A percentile compares a stretch with the other conserved stretches of the same genome.
Conservation (phyloP, 768 basidiomycete genomes). For the Kwoniella dendrophila region DNA sequence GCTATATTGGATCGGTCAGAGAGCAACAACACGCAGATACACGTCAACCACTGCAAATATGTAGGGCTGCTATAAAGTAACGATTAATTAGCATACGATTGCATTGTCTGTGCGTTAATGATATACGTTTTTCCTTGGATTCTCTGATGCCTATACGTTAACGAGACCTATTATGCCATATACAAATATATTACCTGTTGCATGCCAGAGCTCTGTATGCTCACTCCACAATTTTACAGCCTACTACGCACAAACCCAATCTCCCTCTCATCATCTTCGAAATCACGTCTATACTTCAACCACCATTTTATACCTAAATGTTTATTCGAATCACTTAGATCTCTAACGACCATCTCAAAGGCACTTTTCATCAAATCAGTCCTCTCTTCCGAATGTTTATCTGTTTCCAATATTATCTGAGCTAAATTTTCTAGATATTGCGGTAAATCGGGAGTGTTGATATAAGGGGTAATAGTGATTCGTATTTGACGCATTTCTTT, state of each 20-base stretch:
- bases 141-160: neutral
- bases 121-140: too few species aligned
- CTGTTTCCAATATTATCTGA: slow-evolving; percentile 1
- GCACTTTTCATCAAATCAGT: slow-evolving; percentile 16
- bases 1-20: too few species aligned
- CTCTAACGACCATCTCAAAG: slow-evolving; percentile 33
- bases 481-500: slow-evolving; percentile 1
- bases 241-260: slow-evolving; percentile 2
- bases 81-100: too few species aligned
- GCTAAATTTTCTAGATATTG: slow-evolving; percentile 27
- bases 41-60: too few species aligned
- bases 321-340: slow-evolving; percentile 29
- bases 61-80: too few species aligned
- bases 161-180: neutral
- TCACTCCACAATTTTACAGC: neutral
- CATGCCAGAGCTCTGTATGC: neutral
- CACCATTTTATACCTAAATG: slow-evolving; percentile 38
- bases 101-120: too few species aligned
- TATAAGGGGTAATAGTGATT: slow-evolving; percentile 16
- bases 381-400: slow-evolving; percentile 15
- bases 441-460: neutral
- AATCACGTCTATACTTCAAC: slow-evolving; percentile 17
- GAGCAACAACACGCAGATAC: too few species aligned
- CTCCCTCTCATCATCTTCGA: slow-evolving; percentile 5
- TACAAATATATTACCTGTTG: neutral